Conservation (phyloP, 2,329 filamentous ascomycete species). For the Didymella lethalis region DNA sequence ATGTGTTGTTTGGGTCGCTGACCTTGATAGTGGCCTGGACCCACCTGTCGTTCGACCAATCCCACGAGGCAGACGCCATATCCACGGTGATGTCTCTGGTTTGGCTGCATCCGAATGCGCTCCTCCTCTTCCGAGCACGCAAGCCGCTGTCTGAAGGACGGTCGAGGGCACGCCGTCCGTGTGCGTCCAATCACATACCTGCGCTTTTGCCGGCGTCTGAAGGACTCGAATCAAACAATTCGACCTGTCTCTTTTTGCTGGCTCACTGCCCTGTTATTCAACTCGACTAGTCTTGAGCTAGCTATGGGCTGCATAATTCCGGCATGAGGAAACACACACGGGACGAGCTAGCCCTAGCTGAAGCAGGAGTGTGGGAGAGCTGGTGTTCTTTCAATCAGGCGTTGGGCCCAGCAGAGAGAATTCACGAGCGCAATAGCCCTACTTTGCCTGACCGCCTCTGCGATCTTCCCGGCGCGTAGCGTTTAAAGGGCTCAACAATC, state of each 20-base stretch:
- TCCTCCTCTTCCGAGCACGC: conserved; percentile 29
- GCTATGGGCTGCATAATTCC: conserved; percentile 37
- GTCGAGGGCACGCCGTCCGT: conserved; percentile 19
- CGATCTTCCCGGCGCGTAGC: conserved; percentile 1
- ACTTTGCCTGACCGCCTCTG: conserved; percentile 12
- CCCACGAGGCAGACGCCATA: conserved; percentile 11
- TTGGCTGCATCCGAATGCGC: conserved; percentile 27
- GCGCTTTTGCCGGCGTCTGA: conserved; percentile 32
- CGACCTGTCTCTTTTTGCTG: conserved; percentile 31
- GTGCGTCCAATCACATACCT: conserved; percentile 30
- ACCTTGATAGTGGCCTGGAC: conserved; percentile 20
- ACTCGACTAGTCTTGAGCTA: conserved; percentile 30
- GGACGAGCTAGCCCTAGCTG: conserved; percentile 40
- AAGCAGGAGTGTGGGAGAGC: conserved; percentile 21
- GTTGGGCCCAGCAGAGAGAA: conserved; percentile 17
- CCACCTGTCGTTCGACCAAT: conserved; percentile 18
- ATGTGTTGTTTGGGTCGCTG: conserved; percentile 12
- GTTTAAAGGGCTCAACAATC: conserved; percentile 13
- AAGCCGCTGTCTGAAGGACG: conserved; percentile 31
- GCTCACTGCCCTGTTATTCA: conserved; percentile 35
- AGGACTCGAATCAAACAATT: conserved; percentile 39
- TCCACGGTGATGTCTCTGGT: conserved; percentile 18
- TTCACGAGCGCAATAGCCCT: conserved; percentile 21
- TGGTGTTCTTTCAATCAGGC: conserved; percentile 22
- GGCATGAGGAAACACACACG: conserved; percentile 53